phyloP scores from a whole-genome alignment of 345 rosid genomes.

The Populus deltoides region DNA sequence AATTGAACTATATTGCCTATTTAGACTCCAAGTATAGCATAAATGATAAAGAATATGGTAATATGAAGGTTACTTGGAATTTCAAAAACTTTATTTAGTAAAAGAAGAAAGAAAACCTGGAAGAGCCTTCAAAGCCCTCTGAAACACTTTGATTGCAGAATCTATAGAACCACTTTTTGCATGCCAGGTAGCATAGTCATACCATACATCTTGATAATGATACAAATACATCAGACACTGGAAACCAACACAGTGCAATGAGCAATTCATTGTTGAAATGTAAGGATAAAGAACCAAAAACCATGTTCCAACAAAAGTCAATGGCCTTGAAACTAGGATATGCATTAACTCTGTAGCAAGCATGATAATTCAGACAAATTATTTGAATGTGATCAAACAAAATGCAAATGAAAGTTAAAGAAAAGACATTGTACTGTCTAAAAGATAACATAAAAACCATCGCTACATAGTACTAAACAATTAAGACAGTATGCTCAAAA shows the following conservation, averaged over 20 bases:
- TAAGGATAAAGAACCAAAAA: constrained; percentile 1
- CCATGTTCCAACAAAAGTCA: not conserved
- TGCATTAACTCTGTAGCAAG: no score
- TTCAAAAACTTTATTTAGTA: not conserved
- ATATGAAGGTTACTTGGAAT: not conserved
- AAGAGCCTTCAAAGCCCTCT: constrained; percentile 92
- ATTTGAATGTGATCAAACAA: no score
- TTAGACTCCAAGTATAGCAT: not conserved
- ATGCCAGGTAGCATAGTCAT: constrained; percentile 94
- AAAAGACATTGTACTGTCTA: no score
- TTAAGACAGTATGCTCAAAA: no score
- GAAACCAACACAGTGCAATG: constrained; percentile 23
- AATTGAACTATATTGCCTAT: not conserved
- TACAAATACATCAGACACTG: constrained; percentile 95
- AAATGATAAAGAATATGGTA: not conserved
- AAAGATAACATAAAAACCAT: no score
- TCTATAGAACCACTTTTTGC: constrained; percentile 79
- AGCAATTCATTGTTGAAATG: constrained; percentile 6
- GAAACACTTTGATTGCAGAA: constrained; percentile 88
- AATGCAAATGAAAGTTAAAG: no score
- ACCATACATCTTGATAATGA: constrained; percentile 94
- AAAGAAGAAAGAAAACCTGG: constrained; percentile 53
- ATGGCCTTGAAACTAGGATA: no score
- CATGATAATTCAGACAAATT: no score
- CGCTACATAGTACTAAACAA: no score